Evolutionary conservation across 305 asterid species (phyloP).

Genomic region (Lippia alba): DNA sequence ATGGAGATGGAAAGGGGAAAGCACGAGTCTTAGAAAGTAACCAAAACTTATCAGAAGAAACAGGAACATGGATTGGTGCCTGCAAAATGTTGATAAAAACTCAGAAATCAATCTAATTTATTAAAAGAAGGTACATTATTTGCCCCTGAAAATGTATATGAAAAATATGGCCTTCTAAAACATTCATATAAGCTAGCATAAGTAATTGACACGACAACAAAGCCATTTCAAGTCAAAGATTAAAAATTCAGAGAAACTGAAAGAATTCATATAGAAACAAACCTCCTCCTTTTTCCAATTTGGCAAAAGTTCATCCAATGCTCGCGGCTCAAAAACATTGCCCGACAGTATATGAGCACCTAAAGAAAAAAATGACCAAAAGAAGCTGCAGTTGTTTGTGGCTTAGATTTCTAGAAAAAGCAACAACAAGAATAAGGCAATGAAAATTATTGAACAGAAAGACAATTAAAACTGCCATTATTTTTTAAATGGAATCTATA

Average conservation of each 20-base stretch:
- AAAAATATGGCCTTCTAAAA: too few relatives aligned
- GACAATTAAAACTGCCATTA: slow-evolving; percentile 11
- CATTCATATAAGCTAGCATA: slow-evolving; percentile 18
- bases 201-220: background rate
- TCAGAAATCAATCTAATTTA: slow-evolving; percentile 19
- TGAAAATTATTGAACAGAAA: slow-evolving; percentile 22
- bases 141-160: too few relatives aligned
- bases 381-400: slow-evolving; percentile 4
- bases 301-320: slow-evolving; percentile 94
- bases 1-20: slow-evolving; percentile 84
- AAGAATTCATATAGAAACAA: slow-evolving; percentile 17
- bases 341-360: slow-evolving; percentile 98
- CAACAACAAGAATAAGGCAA: slow-evolving; percentile 21
- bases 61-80: slow-evolving; percentile 92
- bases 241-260: background rate
- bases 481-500: background rate
- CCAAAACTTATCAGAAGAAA: slow-evolving; percentile 92
- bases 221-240: slow-evolving; percentile 1
- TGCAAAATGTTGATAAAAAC: slow-evolving; percentile 45
- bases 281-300: slow-evolving; percentile 91
- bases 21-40: slow-evolving; percentile 75
- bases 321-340: slow-evolving; percentile 94
- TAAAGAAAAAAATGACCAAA: slow-evolving; percentile 38
- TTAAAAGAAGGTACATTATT: background rate
- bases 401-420: slow-evolving; percentile 28